A percentile compares a stretch with the other conserved stretches of the same genome.
Evolutionary conservation across 345 rosid genomes (phyloP).

Genomic region (Brassica carinata): DNA sequence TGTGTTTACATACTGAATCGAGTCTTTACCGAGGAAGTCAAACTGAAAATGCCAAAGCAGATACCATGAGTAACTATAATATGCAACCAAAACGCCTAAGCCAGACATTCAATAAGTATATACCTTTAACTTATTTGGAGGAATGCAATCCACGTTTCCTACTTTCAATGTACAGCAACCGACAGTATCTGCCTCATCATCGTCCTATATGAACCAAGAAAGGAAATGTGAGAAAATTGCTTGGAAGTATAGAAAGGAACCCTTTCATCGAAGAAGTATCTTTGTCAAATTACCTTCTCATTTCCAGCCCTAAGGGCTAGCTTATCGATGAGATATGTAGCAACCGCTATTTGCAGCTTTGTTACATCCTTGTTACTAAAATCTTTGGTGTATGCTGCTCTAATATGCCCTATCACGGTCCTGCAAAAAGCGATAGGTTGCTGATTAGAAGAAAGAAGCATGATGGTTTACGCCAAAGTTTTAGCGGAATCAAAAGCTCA

Average conservation of each 20-base stretch:
- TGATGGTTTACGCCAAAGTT: slow-evolving; percentile 8
- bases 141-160: slow-evolving; percentile 86
- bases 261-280: too few relatives aligned
- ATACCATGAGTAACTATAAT: slow-evolving; percentile 23
- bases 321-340: slow-evolving; percentile 95
- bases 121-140: slow-evolving; percentile 88
- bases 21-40: slow-evolving; percentile 99
- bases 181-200: slow-evolving; percentile 98
- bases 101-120: slow-evolving; percentile 4
- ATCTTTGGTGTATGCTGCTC: slow-evolving; percentile 85
- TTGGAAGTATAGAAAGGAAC: slow-evolving; percentile 3
- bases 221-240: slow-evolving; percentile 9
- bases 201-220: slow-evolving; percentile 60
- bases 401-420: slow-evolving; percentile 71
- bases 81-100: background rate
- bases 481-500: slow-evolving; percentile 11
- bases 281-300: slow-evolving; percentile 72
- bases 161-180: slow-evolving; percentile 99
- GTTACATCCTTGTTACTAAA: slow-evolving; percentile 69
- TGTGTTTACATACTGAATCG: slow-evolving; percentile 90
- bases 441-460: background rate
- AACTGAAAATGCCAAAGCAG: slow-evolving; percentile 53
- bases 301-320: slow-evolving; percentile 99
- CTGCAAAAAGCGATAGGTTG: slow-evolving; percentile 46
- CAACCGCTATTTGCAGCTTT: slow-evolving; percentile 91